A percentile compares a stretch with the other conserved stretches of the same genome.
Evolutionary conservation across 2,329 filamentous ascomycete species (phyloP).

Genomic region (Hypomyces perniciosus): DNA sequence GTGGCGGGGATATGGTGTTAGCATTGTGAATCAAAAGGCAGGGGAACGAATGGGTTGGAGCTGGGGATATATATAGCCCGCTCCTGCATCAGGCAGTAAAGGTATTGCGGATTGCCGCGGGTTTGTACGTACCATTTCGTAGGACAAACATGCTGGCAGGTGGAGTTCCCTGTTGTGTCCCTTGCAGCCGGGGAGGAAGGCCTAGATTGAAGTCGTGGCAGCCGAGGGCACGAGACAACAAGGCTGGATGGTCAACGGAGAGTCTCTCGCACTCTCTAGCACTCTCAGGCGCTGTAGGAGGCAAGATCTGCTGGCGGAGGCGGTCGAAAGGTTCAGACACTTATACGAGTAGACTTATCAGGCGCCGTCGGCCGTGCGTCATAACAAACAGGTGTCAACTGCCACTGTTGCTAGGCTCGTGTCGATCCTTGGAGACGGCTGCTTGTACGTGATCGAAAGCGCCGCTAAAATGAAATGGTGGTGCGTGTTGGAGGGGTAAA

Average conservation of each 20-base stretch:
- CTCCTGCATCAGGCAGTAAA: not conserved
- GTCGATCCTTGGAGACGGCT: not conserved
- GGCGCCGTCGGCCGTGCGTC: conserved; percentile 2
- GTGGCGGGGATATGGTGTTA: conserved; percentile 3
- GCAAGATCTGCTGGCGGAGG: not conserved
- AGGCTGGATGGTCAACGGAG: not conserved
- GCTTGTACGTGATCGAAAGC: not conserved
- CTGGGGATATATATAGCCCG: not conserved
- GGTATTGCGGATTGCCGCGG: not conserved
- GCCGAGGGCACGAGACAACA: conserved; percentile 5
- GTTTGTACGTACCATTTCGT: conserved; percentile 30
- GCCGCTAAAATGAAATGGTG: not conserved
- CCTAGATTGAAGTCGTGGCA: conserved; percentile 6
- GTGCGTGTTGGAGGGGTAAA: not conserved
- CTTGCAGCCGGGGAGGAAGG: conserved; percentile 2
- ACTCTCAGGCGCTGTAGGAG: not conserved
- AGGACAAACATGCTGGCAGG: conserved; percentile 33
- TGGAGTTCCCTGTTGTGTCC: not conserved
- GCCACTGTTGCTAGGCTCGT: not conserved
- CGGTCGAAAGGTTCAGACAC: not conserved
- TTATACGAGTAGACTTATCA: not conserved
- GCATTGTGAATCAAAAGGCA: not conserved
- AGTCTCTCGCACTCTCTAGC: too few relatives aligned
- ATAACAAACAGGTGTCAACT: conserved; percentile 10
- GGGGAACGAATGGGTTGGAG: not conserved